Conservation (phyloP, 148 eudicot species). For the Spergularia marina region DNA sequence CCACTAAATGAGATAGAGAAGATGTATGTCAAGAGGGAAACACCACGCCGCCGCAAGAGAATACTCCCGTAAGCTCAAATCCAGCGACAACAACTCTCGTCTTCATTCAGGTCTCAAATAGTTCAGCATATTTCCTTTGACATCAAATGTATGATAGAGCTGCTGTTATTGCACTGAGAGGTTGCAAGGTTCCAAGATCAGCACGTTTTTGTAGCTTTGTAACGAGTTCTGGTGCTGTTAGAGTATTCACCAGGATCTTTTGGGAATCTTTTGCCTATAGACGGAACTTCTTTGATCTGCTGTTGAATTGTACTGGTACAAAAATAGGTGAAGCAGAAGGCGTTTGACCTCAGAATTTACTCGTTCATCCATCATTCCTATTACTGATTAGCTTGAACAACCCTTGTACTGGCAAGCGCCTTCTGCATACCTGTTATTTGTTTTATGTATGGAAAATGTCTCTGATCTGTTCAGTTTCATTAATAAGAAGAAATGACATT, state of each 20-base stretch:
- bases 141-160: slow-evolving; percentile 16
- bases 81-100: neutral
- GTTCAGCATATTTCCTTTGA: neutral
- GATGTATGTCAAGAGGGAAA: slow-evolving; percentile 79
- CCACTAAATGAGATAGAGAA: slow-evolving; percentile 69
- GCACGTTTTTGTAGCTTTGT: neutral
- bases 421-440: neutral
- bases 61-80: slow-evolving; percentile 45
- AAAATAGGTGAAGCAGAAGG: neutral
- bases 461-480: neutral
- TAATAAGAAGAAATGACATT: neutral
- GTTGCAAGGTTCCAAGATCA: neutral
- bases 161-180: neutral
- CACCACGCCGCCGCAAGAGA: slow-evolving; percentile 66
- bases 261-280: neutral
- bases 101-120: neutral
- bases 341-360: neutral
- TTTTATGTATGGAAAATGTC: neutral
- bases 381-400: neutral
- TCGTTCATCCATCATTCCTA: neutral
- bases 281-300: neutral
- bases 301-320: neutral
- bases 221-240: neutral
- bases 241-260: neutral
- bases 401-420: neutral